Conservation (phyloP, 306 rosid genomes). For the Vigna trinervia region DNA sequence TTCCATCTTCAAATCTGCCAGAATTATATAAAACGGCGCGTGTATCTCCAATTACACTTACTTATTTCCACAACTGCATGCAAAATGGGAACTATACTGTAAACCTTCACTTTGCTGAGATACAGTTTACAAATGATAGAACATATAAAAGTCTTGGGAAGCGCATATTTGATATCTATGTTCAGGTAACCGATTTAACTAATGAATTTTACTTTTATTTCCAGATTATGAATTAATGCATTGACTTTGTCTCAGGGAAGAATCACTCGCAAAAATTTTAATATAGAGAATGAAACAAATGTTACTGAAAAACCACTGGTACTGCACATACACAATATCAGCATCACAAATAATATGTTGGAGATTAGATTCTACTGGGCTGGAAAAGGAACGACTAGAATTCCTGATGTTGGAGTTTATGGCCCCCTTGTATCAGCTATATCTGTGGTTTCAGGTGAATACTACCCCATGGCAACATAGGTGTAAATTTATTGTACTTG, state of each 20-base stretch:
- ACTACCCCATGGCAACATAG: conserved; percentile 13
- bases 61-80: conserved; percentile 24
- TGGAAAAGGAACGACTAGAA: conserved; percentile 36
- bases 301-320: conserved; percentile 1
- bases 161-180: conserved; percentile 18
- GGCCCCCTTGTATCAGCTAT: conserved; percentile 22
- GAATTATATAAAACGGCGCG: conserved; percentile 14
- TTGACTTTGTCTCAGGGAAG: conserved; percentile 35
- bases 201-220: conserved; percentile 26
- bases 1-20: conserved; percentile 19
- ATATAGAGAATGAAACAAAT: background rate
- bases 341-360: conserved; percentile 37
- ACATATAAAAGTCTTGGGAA: conserved; percentile 13
- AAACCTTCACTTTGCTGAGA: conserved; percentile 38
- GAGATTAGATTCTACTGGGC: conserved; percentile 76
- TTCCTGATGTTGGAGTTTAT: conserved; percentile 19
- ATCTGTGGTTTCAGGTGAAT: conserved; percentile 14
- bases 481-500: conserved; percentile 4
- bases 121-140: conserved; percentile 21
- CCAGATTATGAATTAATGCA: conserved; percentile 26
- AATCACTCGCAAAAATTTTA: background rate
- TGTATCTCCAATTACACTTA: conserved; percentile 17
- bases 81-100: conserved; percentile 52
- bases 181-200: conserved; percentile 34
- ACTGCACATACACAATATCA: background rate